Evolutionary conservation across 1,284 basidiomycete species (phyloP).

Genomic region (Coniferiporia sulphurascens): DNA sequence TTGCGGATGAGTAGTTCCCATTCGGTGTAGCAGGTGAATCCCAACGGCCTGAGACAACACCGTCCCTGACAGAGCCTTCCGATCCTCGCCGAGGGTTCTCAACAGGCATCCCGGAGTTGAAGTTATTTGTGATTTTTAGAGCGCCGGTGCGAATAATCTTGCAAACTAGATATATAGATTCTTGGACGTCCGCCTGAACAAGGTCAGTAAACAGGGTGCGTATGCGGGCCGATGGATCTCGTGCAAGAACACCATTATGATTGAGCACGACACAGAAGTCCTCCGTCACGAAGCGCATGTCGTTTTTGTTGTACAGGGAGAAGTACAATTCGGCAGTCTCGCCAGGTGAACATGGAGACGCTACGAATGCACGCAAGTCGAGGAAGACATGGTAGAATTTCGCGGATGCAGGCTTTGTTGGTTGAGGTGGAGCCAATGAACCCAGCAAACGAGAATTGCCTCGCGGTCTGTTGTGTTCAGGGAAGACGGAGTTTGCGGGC

Average conservation of each 20-base stretch:
- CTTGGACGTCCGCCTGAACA: conserved; percentile 78
- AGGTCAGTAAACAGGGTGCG: conserved; percentile 90
- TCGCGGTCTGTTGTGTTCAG: conserved; percentile 46
- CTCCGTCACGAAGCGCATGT: conserved; percentile 87
- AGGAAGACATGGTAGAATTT: conserved; percentile 88
- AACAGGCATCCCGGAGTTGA: conserved; percentile 44
- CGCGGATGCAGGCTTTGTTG: conserved; percentile 41
- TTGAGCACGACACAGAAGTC: conserved; percentile 90
- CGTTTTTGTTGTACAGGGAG: conserved; percentile 85
- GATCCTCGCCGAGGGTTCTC: conserved; percentile 47
- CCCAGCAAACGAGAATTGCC: conserved; percentile 45
- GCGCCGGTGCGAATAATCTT: conserved; percentile 86
- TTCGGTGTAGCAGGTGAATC: conserved; percentile 23
- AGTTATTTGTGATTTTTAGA: conserved; percentile 66
- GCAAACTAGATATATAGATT: conserved; percentile 84
- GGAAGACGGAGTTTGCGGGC: conserved; percentile 62
- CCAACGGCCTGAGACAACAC: conserved; percentile 20
- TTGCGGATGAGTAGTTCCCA: conserved; percentile 22
- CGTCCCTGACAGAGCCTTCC: conserved; percentile 39
- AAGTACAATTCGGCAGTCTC: conserved; percentile 94
- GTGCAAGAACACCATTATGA: conserved; percentile 83
- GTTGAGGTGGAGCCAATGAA: conserved; percentile 34
- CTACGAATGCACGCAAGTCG: conserved; percentile 89
- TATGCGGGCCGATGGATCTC: conserved; percentile 64
- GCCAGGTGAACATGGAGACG: conserved; percentile 82